Evolutionary conservation across 1,139 yeast species (phyloP).

Genomic region (Kodamaea ohmeri): DNA sequence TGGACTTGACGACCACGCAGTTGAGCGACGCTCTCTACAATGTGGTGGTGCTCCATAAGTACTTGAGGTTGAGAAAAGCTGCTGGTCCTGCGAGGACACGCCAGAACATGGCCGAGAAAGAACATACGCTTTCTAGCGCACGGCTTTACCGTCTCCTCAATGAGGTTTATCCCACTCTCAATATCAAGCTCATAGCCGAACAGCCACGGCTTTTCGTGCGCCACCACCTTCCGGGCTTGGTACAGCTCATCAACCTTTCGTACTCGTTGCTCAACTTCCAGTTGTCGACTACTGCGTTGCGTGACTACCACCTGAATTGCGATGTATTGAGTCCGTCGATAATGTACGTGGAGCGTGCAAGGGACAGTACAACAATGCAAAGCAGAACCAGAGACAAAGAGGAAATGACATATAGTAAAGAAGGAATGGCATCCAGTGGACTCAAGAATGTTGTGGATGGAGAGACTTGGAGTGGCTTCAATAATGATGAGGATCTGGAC

Average conservation of each 20-base stretch:
- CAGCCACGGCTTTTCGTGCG: constrained; percentile 44
- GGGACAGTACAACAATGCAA: too few species aligned
- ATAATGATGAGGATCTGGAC: neutral
- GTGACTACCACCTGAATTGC: constrained; percentile 38
- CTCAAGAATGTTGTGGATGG: constrained; percentile 1
- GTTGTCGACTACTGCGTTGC: constrained; percentile 30
- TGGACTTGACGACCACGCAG: constrained; percentile 49
- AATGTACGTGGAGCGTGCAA: constrained; percentile 28
- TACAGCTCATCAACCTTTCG: constrained; percentile 34
- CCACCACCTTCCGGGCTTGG: constrained; percentile 23
- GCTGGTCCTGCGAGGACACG: neutral
- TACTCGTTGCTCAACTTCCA: constrained; percentile 41
- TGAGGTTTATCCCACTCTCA: constrained; percentile 44
- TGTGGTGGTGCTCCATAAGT: constrained; percentile 31
- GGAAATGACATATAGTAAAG: neutral
- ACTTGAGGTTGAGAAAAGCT: constrained; percentile 23
- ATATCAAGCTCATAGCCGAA: constrained; percentile 40
- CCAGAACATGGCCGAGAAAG: neutral
- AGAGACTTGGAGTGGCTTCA: neutral
- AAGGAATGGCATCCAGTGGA: too few species aligned
- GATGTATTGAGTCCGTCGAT: constrained; percentile 35
- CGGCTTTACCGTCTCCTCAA: constrained; percentile 26
- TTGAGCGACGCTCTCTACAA: constrained; percentile 41
- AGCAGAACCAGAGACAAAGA: neutral
- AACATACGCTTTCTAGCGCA: neutral